Conservation (phyloP, 257 asterid species). For the Fraxinus americana region DNA sequence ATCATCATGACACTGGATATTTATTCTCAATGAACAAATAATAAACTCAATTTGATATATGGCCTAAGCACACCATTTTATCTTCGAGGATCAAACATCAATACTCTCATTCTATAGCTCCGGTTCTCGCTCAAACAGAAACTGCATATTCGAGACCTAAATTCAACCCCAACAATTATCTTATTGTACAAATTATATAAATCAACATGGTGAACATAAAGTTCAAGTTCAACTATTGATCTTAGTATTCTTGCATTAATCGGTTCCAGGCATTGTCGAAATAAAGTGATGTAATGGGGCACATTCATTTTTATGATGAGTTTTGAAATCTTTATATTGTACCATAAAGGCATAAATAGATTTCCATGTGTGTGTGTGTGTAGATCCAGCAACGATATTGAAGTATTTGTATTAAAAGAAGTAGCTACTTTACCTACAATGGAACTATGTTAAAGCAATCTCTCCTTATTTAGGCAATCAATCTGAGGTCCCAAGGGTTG, state of each 20-base stretch:
- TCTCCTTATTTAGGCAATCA: no score
- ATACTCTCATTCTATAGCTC: neutral
- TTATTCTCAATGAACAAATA: no score
- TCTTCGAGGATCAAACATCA: neutral
- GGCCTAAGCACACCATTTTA: no score
- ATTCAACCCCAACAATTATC: neutral
- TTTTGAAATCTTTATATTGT: neutral
- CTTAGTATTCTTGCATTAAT: neutral
- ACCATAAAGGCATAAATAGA: neutral
- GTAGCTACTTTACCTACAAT: slow-evolving; percentile 62
- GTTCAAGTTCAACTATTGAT: neutral
- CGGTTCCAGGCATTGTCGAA: neutral
- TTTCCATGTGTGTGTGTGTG: neutral
- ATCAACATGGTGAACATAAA: neutral
- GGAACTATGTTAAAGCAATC: slow-evolving; percentile 67
- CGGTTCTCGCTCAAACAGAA: neutral
- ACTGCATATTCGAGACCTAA: neutral
- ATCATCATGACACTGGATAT: no score
- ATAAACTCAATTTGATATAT: no score
- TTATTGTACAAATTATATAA: neutral
- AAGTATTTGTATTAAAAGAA: neutral
- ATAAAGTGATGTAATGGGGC: neutral
- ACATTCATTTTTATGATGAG: neutral
- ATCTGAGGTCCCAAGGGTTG: no score
- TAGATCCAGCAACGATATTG: neutral